Conservation (phyloP, 2,329 filamentous ascomycete genomes). For the Alternaria ventricosa region DNA sequence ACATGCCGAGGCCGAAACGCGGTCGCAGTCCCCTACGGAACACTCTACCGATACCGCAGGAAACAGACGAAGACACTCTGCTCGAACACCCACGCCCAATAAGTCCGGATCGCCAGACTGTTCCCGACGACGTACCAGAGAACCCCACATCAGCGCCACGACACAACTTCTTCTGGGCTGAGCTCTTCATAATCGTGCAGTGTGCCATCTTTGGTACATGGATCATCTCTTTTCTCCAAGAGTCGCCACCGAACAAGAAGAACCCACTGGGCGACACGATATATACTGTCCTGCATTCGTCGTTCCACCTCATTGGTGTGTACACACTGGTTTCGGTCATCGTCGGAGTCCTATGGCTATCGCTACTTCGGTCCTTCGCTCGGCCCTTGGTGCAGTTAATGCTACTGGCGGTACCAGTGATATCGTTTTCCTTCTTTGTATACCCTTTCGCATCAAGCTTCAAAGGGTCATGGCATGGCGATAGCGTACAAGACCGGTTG, state of each 20-base stretch:
- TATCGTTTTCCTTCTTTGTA: slow-evolving; percentile 86
- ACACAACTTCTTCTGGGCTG: slow-evolving; percentile 91
- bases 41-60: slow-evolving; percentile 53
- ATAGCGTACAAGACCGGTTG: slow-evolving; percentile 79
- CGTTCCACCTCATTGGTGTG: slow-evolving; percentile 86
- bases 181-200: slow-evolving; percentile 83
- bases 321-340: slow-evolving; percentile 91
- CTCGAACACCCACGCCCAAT: slow-evolving; percentile 52
- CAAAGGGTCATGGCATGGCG: slow-evolving; percentile 75
- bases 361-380: slow-evolving; percentile 85
- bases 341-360: slow-evolving; percentile 89
- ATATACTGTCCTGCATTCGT: slow-evolving; percentile 85
- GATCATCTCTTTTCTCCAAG: slow-evolving; percentile 89
- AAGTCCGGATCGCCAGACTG: slow-evolving; percentile 60
- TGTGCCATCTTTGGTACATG: slow-evolving; percentile 87
- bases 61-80: slow-evolving; percentile 59
- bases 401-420: slow-evolving; percentile 81
- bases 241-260: slow-evolving; percentile 71
- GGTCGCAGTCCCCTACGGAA: slow-evolving; percentile 52
- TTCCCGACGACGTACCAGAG: slow-evolving; percentile 63
- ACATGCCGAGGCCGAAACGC: slow-evolving; percentile 49
- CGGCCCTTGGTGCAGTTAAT: slow-evolving; percentile 82
- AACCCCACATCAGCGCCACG: slow-evolving; percentile 52
- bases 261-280: slow-evolving; percentile 88
- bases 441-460: slow-evolving; percentile 93